A percentile compares a stretch with the other conserved stretches of the same genome.
phyloP scores from a whole-genome alignment of 208 protist genomes.

The Phytomonas serpens region DNA sequence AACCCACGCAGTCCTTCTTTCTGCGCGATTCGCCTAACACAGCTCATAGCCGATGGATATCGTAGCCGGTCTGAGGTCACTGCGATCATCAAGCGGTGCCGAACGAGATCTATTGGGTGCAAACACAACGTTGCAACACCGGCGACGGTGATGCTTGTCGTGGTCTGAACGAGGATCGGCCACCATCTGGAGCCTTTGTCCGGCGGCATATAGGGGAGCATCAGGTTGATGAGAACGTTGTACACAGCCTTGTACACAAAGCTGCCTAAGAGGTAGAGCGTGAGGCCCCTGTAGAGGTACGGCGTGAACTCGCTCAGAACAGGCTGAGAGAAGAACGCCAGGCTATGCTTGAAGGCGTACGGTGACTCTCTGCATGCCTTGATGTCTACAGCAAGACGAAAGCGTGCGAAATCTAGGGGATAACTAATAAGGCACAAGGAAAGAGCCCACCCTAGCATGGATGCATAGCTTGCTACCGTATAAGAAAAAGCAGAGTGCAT shows the following conservation, averaged over 20 bases:
- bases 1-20: conserved; percentile 57
- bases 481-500: conserved; percentile 26
- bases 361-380: conserved; percentile 31
- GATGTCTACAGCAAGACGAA: conserved; percentile 73
- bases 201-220: conserved; percentile 38
- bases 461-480: conserved; percentile 38
- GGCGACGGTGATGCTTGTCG: conserved; percentile 34
- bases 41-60: conserved; percentile 46
- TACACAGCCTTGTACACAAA: conserved; percentile 49
- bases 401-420: conserved; percentile 72
- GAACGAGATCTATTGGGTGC: conserved; percentile 68
- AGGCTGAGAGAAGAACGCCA: conserved; percentile 67
- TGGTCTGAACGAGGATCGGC: conserved; percentile 35
- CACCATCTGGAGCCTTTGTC: conserved; percentile 26
- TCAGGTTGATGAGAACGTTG: conserved; percentile 21
- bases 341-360: conserved; percentile 64
- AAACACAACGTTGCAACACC: conserved; percentile 55
- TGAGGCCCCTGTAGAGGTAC: conserved; percentile 61
- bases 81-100: conserved; percentile 77
- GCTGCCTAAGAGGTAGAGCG: conserved; percentile 57
- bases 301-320: conserved; percentile 61
- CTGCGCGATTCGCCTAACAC: conserved; percentile 38
- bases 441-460: conserved; percentile 33
- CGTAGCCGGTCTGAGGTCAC: conserved; percentile 53
- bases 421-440: conserved; percentile 55